These are phyloP conservation scores for Oenanthe javanica DNA, from an alignment of 140 eudicot species.

Conservation along the genomic window DNA sequence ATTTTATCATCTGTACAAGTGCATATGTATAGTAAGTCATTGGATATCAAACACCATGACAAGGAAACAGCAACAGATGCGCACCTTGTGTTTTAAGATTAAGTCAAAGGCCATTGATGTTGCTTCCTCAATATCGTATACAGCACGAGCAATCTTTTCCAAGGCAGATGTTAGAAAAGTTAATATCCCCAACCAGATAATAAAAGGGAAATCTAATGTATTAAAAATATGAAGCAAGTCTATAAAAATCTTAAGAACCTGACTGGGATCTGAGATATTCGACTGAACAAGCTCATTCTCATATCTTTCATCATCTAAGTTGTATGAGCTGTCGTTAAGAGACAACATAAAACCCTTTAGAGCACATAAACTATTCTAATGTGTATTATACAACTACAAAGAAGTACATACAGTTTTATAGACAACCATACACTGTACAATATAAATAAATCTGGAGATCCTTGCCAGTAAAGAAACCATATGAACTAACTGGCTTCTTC, in stretches of 20 bases:
- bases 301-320: slow-evolving; percentile 60
- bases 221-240: neutral
- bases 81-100: slow-evolving; percentile 66
- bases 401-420: neutral
- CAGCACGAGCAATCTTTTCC: slow-evolving; percentile 78
- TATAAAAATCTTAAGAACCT: slow-evolving; percentile 36
- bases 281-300: slow-evolving; percentile 65
- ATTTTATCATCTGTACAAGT: slow-evolving; percentile 63
- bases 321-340: slow-evolving; percentile 53
- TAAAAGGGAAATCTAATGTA: neutral
- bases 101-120: slow-evolving; percentile 71
- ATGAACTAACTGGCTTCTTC: neutral
- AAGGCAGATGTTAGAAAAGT: neutral
- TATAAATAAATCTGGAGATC: neutral
- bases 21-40: slow-evolving; percentile 8
- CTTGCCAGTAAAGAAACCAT: neutral
- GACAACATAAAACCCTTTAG: neutral
- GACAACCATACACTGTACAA: neutral
- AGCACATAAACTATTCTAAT: neutral
- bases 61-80: slow-evolving; percentile 7
- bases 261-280: slow-evolving; percentile 61
- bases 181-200: neutral
- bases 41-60: neutral
- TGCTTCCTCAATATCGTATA: slow-evolving; percentile 95
- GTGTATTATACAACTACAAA: neutral